Base-by-base conservation (phyloP, 805 yeast genomes). In the Lipomyces sp. region DNA sequence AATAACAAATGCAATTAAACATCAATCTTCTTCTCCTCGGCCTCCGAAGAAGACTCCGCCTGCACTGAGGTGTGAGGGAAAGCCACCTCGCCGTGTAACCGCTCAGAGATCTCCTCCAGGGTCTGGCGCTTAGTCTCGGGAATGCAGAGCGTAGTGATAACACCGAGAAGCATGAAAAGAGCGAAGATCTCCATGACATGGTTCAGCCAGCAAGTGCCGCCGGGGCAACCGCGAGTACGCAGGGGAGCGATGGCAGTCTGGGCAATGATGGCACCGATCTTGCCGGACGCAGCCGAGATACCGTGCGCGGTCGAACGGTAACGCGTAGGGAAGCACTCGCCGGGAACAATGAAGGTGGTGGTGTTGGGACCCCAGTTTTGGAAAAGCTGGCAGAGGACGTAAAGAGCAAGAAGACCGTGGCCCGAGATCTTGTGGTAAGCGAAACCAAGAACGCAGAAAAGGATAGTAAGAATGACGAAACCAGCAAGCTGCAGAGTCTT, bases 261-360 rank as follows among this genome's bases (percentile, higher is more conserved):
- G 8, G 96, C 95, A 75, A 88, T 80, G 61, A 88, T 86, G 53
- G 96, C 95, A 74, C 96, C 96, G 63, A 87, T 75, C 70, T 88
- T 88, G 76, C 96, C 96, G 31, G 81, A 70, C 45, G 95, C 96
- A 62, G 96, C 96, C 58, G 95, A 87, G 57, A 88, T 77, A 77
- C 96, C 96, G 65, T 88, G 96, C 43, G 96, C 95, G 61, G 95
- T 82, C 22, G 95, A 87, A 82, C 96, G 84, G 74, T 87, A 88
- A 77, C 95, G 83, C 50, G 96, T 88, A 69, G 96, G 96, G 84
- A 75, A 89, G 68, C 81, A 74, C 75, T 88, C 96, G 72, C 95
- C 96, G 43, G 96, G 95, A 66, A 86, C 78, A 64, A 88, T 81
- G 68, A 88, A 88, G 47, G 96, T 88, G 43, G 96, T 89, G 55